Percentiles rank a stretch among this genome's conserved stretches.
These are phyloP conservation scores for Lasiodiplodia citricola DNA, from an alignment of 2,329 filamentous ascomycete genomes.

Conservation along the genomic window DNA sequence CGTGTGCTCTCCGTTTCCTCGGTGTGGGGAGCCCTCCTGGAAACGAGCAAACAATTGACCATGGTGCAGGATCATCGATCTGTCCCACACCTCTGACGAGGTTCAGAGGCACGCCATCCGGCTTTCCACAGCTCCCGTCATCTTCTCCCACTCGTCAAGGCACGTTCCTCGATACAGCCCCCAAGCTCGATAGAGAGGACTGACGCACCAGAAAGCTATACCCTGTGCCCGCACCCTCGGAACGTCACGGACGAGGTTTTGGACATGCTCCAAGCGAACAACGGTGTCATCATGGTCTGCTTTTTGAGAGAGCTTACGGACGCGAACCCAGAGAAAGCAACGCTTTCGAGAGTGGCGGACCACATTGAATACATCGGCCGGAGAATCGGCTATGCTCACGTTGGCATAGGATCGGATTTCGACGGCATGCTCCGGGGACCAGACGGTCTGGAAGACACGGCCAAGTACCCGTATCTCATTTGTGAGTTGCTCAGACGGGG, in stretches of 20 bases:
- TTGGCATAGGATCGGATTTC: constrained; percentile 88
- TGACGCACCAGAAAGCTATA: no score
- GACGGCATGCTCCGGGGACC: constrained; percentile 75
- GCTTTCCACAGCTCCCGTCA: constrained; percentile 66
- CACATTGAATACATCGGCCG: constrained; percentile 85
- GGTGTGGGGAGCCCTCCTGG: constrained; percentile 72
- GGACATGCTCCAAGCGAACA: constrained; percentile 71
- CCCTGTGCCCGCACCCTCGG: constrained; percentile 83
- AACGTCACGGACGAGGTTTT: constrained; percentile 90
- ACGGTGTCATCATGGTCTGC: constrained; percentile 89
- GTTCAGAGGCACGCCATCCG: constrained; percentile 86
- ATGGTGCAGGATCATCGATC: constrained; percentile 60
- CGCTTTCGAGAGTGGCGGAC: constrained; percentile 75
- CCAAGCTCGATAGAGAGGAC: no score
- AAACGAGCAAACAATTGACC: no score
- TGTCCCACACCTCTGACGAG: constrained; percentile 77
- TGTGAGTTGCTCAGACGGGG: constrained; percentile 75
- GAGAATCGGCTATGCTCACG: constrained; percentile 82
- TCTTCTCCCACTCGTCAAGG: constrained; percentile 87
- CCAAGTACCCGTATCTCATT: constrained; percentile 79
- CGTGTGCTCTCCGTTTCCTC: constrained; percentile 45
- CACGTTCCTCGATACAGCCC: constrained; percentile 48
- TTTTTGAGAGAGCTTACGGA: constrained; percentile 75
- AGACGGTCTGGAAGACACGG: constrained; percentile 80
- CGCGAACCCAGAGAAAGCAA: constrained; percentile 70